Evolutionary conservation across 2,329 filamentous ascomycete genomes (phyloP), one percentile per base, ranked within the genome.

Genomic region (Tolypocladium capitatum): DNA sequence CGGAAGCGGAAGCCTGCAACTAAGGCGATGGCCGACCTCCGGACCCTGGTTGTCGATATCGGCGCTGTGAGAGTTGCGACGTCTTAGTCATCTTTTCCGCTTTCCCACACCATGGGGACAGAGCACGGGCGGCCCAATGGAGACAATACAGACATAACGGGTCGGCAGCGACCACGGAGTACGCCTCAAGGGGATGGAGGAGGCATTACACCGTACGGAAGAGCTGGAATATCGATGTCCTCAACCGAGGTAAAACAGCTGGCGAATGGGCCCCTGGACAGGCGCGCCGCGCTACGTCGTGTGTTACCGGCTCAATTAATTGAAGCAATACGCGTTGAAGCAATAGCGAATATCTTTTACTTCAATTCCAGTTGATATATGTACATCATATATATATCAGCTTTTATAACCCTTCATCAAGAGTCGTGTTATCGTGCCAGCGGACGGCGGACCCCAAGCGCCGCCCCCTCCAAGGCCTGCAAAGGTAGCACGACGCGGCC

Each of bases 81-180:
- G 3, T 14, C 24, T 42, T 42, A 42, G 38, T 42, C 38, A 42
- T 42, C 38, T 16, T 11, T 27, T 27, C 16, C 3, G 13, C 8
- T 13, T 36, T 18, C 35, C 24, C 38, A 18, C 24, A 6, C 24
- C 21, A 27, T 5, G 24, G 24, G 3, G 24, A 24, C 24, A 24
- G 24, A n/a, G 24, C 24, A 5, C 30, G 7, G 8, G 10, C 27
- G 18, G 42, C 27, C 49, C 49, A 51, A 48, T 51, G 46, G 47
- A 4, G 28, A 14, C 34, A 46, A 32, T 43, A 30, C 36, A 51
- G 41, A 48, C 43, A 46, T 46, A 43, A 46, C 40, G 45, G 40
- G 31, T 44, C 30, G n/a, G 8, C 27, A 24, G 28, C 40, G 14
- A 11, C 48, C 38, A 32, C 11, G 16, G 14, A 11, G 45, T 43